Evolutionary conservation across 352 stramenopile genomes (phyloP).

Genomic region (Globisporangium lucens): DNA sequence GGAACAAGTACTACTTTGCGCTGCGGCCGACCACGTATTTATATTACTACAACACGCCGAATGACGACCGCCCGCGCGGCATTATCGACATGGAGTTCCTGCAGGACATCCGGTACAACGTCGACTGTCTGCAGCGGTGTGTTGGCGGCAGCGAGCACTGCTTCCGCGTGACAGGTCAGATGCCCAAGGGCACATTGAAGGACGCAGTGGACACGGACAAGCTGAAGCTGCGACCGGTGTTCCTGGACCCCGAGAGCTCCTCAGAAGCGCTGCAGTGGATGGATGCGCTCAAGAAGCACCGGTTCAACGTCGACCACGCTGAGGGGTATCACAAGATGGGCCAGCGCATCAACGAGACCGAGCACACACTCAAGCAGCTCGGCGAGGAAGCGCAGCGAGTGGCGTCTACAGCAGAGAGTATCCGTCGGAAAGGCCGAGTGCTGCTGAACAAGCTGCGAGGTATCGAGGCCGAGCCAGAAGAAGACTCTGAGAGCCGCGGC

Average conservation of each 20-base stretch:
- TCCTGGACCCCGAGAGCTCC: slow-evolving; percentile 53
- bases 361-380: slow-evolving; percentile 25
- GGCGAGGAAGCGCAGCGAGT: slow-evolving; percentile 13
- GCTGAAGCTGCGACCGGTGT: slow-evolving; percentile 59
- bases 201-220: slow-evolving; percentile 26
- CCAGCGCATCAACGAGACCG: slow-evolving; percentile 32
- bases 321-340: slow-evolving; percentile 35
- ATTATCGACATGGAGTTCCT: slow-evolving; percentile 83
- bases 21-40: slow-evolving; percentile 71
- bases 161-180: slow-evolving; percentile 69
- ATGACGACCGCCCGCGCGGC: slow-evolving; percentile 60
- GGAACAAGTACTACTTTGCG: slow-evolving; percentile 83
- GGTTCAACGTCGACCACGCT: slow-evolving; percentile 54
- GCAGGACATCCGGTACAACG: slow-evolving; percentile 68
- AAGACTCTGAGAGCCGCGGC: slow-evolving; percentile 7
- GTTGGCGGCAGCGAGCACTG: slow-evolving; percentile 58
- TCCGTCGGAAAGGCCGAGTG: slow-evolving; percentile 13
- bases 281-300: slow-evolving; percentile 59
- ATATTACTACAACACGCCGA: slow-evolving; percentile 79
- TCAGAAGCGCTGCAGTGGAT: slow-evolving; percentile 65
- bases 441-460: slow-evolving; percentile 22
- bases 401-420: slow-evolving; percentile 10
- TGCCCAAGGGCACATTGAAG: slow-evolving; percentile 32
- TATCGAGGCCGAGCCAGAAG: slow-evolving; percentile 1
- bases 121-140: slow-evolving; percentile 70